phyloP scores from a whole-genome alignment of 352 stramenopile species.

The Globisporangium apiculatum region DNA sequence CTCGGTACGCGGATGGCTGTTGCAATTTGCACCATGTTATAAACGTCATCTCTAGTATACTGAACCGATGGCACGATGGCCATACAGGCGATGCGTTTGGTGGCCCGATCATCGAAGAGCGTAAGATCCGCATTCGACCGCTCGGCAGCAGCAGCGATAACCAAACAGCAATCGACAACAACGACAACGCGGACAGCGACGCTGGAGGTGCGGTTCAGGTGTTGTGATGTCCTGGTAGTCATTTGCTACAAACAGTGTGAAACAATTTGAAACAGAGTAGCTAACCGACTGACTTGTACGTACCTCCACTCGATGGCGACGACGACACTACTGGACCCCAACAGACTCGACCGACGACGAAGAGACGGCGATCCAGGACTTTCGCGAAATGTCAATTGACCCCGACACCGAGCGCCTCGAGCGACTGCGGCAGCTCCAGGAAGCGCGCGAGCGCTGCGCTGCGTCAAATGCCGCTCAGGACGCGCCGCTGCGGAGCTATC shows the following conservation, averaged over 20 bases:
- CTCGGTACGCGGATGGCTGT: constrained; percentile 21
- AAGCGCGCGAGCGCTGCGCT: constrained; percentile 18
- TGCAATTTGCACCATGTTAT: no score
- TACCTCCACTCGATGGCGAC: no score
- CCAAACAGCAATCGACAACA: constrained; percentile 1
- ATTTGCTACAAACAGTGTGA: no score
- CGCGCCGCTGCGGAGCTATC: constrained; percentile 20
- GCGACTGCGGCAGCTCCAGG: constrained; percentile 18
- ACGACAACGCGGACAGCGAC: constrained; percentile 17
- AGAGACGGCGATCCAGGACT: constrained; percentile 40
- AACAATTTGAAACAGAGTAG: no score
- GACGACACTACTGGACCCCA: background rate
- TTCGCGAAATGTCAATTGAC: constrained; percentile 50
- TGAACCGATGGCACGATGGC: background rate
- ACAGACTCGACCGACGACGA: constrained; percentile 18
- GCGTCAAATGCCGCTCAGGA: no score
- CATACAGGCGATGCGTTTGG: constrained; percentile 50
- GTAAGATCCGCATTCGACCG: constrained; percentile 66
- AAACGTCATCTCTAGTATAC: no score
- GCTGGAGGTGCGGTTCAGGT: constrained; percentile 10
- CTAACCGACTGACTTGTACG: no score
- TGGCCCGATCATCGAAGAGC: constrained; percentile 73
- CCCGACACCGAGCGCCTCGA: constrained; percentile 50
- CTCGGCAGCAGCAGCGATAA: constrained; percentile 14
- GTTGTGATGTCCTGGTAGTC: no score